Percentiles rank a stretch among this genome's conserved stretches.
phyloP scores from a whole-genome alignment of 192 early-diverging fungal species.

The Entomortierella chlamydospora region DNA sequence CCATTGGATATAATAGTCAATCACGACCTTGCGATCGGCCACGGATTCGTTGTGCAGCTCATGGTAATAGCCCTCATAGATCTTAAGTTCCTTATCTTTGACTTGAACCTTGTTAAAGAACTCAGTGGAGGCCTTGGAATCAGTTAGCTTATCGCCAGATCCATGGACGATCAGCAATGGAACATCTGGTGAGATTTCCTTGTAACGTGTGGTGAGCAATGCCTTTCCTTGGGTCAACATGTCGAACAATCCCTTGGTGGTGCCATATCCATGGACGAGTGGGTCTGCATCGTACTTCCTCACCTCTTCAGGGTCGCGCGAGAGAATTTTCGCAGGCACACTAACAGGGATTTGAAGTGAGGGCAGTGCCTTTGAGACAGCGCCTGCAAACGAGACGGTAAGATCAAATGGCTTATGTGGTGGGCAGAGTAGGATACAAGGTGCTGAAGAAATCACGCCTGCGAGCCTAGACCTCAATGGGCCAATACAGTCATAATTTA shows the following conservation, averaged over 20 bases:
- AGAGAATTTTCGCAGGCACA: slow-evolving; percentile 57
- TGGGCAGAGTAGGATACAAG: slow-evolving; percentile 36
- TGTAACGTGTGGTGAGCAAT: slow-evolving; percentile 42
- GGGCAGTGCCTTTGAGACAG: slow-evolving; percentile 54
- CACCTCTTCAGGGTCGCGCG: slow-evolving; percentile 56
- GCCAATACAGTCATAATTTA: slow-evolving; percentile 62
- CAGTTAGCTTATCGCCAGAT: slow-evolving; percentile 59
- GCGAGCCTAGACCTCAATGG: slow-evolving; percentile 48
- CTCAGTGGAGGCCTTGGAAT: slow-evolving; percentile 36
- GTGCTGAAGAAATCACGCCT: slow-evolving; percentile 71
- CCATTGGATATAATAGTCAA: slow-evolving; percentile 56
- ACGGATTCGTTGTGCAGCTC: slow-evolving; percentile 56
- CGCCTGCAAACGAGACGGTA: slow-evolving; percentile 43
- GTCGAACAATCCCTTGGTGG: slow-evolving; percentile 57
- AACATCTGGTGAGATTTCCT: slow-evolving; percentile 46
- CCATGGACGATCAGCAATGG: slow-evolving; percentile 69
- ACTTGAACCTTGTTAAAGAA: slow-evolving; percentile 55
- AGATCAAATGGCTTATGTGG: slow-evolving; percentile 45
- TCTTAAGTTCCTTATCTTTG: slow-evolving; percentile 55
- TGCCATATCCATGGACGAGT: slow-evolving; percentile 62
- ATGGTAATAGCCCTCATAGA: slow-evolving; percentile 26
- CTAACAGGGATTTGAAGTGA: slow-evolving; percentile 55
- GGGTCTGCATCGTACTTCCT: slow-evolving; percentile 67
- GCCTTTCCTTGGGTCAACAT: slow-evolving; percentile 64
- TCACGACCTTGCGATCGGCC: slow-evolving; percentile 52